A percentile compares a stretch with the other conserved stretches of the same genome.
These are phyloP conservation scores for Trichosporon inkin DNA, from an alignment of 1,284 basidiomycete genomes.

Conservation along the genomic window DNA sequence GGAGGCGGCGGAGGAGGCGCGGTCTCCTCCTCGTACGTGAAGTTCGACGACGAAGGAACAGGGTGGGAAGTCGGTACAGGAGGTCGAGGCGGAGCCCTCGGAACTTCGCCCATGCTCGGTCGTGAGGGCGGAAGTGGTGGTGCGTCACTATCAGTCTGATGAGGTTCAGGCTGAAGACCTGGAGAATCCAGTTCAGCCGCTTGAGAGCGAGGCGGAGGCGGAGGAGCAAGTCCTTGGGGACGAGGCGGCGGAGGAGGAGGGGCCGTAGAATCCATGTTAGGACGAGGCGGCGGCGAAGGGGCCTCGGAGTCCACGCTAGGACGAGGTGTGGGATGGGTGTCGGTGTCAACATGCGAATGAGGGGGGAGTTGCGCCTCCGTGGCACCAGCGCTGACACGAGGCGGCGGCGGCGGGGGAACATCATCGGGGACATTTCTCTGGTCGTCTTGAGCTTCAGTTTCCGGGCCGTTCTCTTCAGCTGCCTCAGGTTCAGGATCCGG, in stretches of 20 bases:
- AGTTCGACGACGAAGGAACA: not conserved
- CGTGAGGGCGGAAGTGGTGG: not conserved
- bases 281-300: conserved; percentile 17
- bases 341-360: conserved; percentile 7
- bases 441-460: conserved; percentile 19
- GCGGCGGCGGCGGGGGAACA: conserved; percentile 18
- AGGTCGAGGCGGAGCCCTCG: not conserved
- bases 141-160: not conserved
- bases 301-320: conserved; percentile 13
- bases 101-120: not conserved
- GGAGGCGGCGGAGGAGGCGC: not conserved
- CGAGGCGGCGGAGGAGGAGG: conserved; percentile 1
- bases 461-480: conserved; percentile 17
- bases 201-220: conserved; percentile 9
- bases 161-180: not conserved
- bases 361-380: too few relatives aligned
- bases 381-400: conserved; percentile 16
- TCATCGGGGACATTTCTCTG: conserved; percentile 15
- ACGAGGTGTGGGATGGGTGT: conserved; percentile 19
- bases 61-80: not conserved
- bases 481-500: conserved; percentile 8
- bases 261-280: not conserved
- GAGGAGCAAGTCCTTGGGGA: not conserved
- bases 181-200: conserved; percentile 6
- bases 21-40: not conserved